A percentile compares a stretch with the other conserved stretches of the same genome.
Evolutionary conservation across 2,329 filamentous ascomycete genomes (phyloP).

Genomic region (Apiospora hydei): DNA sequence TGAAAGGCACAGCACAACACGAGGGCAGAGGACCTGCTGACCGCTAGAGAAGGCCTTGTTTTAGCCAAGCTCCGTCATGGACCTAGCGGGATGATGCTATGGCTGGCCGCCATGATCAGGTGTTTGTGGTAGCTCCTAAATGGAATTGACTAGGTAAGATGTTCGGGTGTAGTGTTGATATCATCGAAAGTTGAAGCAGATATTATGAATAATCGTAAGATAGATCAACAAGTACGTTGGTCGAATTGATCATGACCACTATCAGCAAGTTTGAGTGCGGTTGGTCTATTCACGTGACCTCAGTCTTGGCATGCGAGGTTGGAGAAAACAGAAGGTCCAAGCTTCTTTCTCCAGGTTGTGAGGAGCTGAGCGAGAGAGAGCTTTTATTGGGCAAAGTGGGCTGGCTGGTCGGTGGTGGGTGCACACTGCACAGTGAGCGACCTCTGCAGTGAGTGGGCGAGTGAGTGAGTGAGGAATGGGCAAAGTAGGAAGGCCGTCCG

Average conservation of each 20-base stretch:
- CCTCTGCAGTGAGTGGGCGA: too few relatives aligned
- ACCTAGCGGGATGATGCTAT: constrained; percentile 11
- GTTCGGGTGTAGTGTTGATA: background rate
- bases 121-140: background rate
- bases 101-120: background rate
- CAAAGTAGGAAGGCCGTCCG: constrained; percentile 20
- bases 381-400: background rate
- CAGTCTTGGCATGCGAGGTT: background rate
- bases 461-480: background rate
- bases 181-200: background rate
- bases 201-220: too few relatives aligned
- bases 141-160: background rate
- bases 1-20: background rate
- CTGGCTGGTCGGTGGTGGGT: background rate
- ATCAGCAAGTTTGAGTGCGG: background rate
- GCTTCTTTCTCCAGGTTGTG: constrained; percentile 21
- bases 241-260: background rate
- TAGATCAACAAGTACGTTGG: background rate
- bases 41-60: background rate
- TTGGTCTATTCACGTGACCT: constrained; percentile 7
- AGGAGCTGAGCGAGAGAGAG: background rate
- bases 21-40: background rate
- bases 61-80: constrained; percentile 17
- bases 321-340: constrained; percentile 2
- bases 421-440: too few relatives aligned